Evolutionary conservation across 345 rosid genomes (phyloP), one percentile per base, ranked within the genome.

Genomic region (Euphorbia tirucalli): DNA sequence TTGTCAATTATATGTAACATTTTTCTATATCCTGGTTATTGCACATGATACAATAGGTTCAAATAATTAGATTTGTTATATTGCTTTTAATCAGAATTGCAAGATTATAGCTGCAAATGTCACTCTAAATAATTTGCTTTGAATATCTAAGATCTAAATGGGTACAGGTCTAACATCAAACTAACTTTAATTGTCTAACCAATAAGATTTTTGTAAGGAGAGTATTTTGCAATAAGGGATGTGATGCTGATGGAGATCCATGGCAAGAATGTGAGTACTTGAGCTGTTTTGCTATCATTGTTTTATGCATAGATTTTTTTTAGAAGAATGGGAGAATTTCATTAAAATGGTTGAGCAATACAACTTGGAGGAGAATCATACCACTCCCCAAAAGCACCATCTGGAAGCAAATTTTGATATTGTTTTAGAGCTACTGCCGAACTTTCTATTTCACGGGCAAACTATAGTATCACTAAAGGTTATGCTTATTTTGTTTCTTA

Each of bases 161-260:
- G 55, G 3, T 41, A 31, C 0, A 5, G 56, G 15, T 71, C 79
- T 24, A 59, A 24, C 60, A 37, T 57, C 37, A 41, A 67, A 54
- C 65, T 28, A 16, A 15, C 37, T 66, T 28, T 52, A 24, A 25
- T 62, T 49, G 35, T 67, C 39, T 75, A 67, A 75, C 43, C 30
- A 50, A 55, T 67, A 30, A 50, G 66, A 9, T 78, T 77, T 77
- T 49, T 65, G 74, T 78, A 95, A 98, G 99, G 99, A 88, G 99
- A 79, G 96, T 95, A n/a, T 95, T 95, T 76, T 95, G 99, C 92
- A 95, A 95, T 75, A 95, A 95, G 79, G 99, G 93, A 7, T 95
- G 99, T 66, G 85, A 79, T 63, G 68, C 93, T 5, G 94, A 90
- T 16, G 90, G 94, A 71, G 97, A 92, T 41, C 82, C 97, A 22